Percentiles rank a stretch among this genome's conserved stretches.
Evolutionary conservation across 768 basidiomycete genomes (phyloP).

Genomic region (Tylopilus balloui): DNA sequence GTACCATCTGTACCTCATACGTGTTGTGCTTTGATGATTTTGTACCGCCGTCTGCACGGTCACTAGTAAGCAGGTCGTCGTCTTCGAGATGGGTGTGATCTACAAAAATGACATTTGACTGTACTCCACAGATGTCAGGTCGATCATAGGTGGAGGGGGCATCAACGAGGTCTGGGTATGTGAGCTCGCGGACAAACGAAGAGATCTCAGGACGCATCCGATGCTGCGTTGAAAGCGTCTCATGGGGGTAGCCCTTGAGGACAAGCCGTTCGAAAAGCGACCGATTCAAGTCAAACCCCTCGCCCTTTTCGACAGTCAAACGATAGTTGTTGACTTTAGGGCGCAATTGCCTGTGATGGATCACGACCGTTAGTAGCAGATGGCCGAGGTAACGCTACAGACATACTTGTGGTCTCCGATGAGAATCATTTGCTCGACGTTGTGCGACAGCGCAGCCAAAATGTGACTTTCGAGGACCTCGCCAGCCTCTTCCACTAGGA

Average conservation of each 20-base stretch:
- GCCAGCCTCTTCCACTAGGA: conserved; percentile 69
- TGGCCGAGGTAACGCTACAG: background rate
- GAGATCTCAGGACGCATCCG: conserved; percentile 76
- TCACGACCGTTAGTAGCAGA: background rate
- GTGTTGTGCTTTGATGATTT: conserved; percentile 57
- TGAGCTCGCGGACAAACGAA: conserved; percentile 54
- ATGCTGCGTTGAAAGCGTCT: conserved; percentile 53
- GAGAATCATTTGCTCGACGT: conserved; percentile 51
- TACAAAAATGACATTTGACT: conserved; percentile 57
- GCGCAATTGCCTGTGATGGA: conserved; percentile 68
- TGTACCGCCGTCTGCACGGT: conserved; percentile 41
- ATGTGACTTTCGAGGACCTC: conserved; percentile 68
- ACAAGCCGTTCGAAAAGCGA: conserved; percentile 69
- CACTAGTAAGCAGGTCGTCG: conserved; percentile 35
- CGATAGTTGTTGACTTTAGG: conserved; percentile 66
- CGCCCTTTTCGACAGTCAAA: conserved; percentile 64
- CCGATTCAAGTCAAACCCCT: conserved; percentile 61
- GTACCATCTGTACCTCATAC: conserved; percentile 57
- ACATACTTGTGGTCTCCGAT: conserved; percentile 69
- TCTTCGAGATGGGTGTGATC: conserved; percentile 58
- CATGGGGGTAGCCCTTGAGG: conserved; percentile 55
- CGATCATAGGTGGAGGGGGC: conserved; percentile 46
- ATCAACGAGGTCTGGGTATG: conserved; percentile 62
- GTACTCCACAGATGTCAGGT: conserved; percentile 49
- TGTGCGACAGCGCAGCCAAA: conserved; percentile 48